Evolutionary conservation across 2,329 filamentous ascomycete species (phyloP).

Genomic region (Chrysoporthe austroafricana): DNA sequence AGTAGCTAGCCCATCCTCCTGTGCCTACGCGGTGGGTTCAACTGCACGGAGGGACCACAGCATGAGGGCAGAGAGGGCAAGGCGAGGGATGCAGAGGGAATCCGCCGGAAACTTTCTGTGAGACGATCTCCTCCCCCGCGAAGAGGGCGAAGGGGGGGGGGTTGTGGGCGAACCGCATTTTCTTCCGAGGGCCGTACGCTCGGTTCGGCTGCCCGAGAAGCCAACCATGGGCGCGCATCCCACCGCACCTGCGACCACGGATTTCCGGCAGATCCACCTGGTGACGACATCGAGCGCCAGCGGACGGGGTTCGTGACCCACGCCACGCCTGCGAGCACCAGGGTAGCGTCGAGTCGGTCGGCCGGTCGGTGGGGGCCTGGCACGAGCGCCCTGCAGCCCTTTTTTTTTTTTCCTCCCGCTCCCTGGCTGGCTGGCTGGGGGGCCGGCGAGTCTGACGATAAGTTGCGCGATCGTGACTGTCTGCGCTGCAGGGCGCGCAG

Average conservation of each 20-base stretch:
- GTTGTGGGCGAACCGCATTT: neutral
- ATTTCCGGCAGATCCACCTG: neutral
- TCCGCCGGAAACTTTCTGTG: conserved; percentile 2
- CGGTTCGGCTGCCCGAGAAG: conserved; percentile 26
- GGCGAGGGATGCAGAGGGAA: conserved; percentile 20
- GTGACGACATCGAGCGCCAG: conserved; percentile 3
- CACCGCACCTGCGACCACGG: neutral
- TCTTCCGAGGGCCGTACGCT: neutral
- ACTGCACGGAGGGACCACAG: conserved; percentile 1
- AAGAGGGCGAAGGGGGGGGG: too few relatives aligned
- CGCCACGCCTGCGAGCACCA: neutral
- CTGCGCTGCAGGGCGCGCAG: too few relatives aligned
- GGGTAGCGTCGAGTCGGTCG: too few relatives aligned
- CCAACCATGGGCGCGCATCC: conserved; percentile 17
- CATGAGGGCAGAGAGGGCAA: neutral
- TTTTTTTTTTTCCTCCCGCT: too few relatives aligned
- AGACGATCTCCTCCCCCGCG: neutral
- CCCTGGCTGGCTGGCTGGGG: too few relatives aligned
- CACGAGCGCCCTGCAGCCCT: too few relatives aligned
- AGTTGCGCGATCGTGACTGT: too few relatives aligned
- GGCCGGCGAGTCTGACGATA: too few relatives aligned
- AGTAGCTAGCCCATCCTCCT: neutral
- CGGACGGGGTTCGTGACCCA: neutral
- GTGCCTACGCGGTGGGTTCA: neutral
- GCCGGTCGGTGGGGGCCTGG: too few relatives aligned